Evolutionary conservation across 345 rosid genomes (phyloP).

Genomic region (Cardamine resedifolia): DNA sequence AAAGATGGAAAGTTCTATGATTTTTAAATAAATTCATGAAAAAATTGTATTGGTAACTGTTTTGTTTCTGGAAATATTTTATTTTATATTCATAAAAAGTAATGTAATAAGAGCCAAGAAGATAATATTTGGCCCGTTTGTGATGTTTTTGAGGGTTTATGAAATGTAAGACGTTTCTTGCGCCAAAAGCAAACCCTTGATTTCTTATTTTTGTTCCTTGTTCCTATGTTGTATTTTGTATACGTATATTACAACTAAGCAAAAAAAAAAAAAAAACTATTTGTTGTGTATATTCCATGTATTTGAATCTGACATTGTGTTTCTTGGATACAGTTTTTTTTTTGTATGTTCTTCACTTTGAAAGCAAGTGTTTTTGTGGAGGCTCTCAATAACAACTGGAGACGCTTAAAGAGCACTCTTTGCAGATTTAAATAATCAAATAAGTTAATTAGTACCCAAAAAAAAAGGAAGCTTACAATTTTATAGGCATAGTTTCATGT

Average conservation of each 20-base stretch:
- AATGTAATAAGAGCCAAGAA: conserved; percentile 31
- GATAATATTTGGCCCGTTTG: conserved; percentile 18
- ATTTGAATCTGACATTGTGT: conserved; percentile 12
- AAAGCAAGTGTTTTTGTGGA: conserved; percentile 18
- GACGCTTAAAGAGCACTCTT: conserved; percentile 17
- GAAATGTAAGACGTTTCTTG: conserved; percentile 31
- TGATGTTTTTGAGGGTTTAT: conserved; percentile 29
- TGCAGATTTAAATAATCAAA: neutral
- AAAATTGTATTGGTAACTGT: conserved; percentile 12
- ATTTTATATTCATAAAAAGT: conserved; percentile 32
- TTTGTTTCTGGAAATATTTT: conserved; percentile 25
- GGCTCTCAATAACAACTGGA: conserved; percentile 20
- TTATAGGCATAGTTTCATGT: conserved; percentile 32
- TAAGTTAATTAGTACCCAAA: neutral
- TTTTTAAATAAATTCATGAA: neutral
- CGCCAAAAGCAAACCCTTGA: conserved; percentile 14
- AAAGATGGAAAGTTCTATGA: neutral
- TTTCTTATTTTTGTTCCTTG: neutral
- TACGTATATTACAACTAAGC: neutral
- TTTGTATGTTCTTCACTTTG: conserved; percentile 19
- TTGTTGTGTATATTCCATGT: neutral
- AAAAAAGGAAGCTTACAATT: neutral
- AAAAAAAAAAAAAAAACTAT: neutral
- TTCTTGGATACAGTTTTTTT: conserved; percentile 25
- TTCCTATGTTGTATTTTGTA: neutral